Base-by-base conservation (phyloP, 83 land plant genomes). In the Larix sibirica region DNA sequence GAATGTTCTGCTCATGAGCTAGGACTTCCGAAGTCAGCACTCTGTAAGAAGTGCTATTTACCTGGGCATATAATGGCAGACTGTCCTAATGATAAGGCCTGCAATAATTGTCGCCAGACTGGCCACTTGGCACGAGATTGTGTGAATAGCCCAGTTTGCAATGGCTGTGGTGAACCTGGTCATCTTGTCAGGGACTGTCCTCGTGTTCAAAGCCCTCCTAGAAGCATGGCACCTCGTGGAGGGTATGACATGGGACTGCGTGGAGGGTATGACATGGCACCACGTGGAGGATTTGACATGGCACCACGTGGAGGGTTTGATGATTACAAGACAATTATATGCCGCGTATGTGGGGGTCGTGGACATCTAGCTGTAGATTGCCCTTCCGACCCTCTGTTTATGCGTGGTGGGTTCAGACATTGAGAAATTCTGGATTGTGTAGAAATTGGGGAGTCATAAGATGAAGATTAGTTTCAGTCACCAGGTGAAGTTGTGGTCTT, bases 61-160 rank as follows among this genome's bases (percentile, higher is more conserved):
- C 90, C 83, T 26, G 90, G 90, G 28, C 90, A 88, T 79, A 47
- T 87, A 21, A 69, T 88, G 7, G 90, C 73, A 26, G 90, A 88
- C 40, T 88, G 90, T 80, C 90, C 90, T 44, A 88, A 87, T 68
- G 90, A 88, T 65, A 88, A 87, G 83, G 90, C 90, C 20, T 88
- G 86, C 80, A 88, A 87, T 74, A 88, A 88, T 50, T 88, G 89
- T 77, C 86, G 90, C n/a, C 90, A 88, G 77, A 79, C 90, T 60
- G 89, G 90, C 20, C 89, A 88, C 66, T 62, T 86, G 69, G 90
- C 86, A 21, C 90, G 90, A 33, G 90, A 88, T 38, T 88, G 89
- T 62, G 14, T 73, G 21, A 88, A 88, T 65, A 86, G 89, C 40
- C 90, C 90, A 47, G 85, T 88, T 31, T 88, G 90, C 85, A 88